phyloP scores from a whole-genome alignment of 1,284 basidiomycete genomes.

The Sparassis latifolia region DNA sequence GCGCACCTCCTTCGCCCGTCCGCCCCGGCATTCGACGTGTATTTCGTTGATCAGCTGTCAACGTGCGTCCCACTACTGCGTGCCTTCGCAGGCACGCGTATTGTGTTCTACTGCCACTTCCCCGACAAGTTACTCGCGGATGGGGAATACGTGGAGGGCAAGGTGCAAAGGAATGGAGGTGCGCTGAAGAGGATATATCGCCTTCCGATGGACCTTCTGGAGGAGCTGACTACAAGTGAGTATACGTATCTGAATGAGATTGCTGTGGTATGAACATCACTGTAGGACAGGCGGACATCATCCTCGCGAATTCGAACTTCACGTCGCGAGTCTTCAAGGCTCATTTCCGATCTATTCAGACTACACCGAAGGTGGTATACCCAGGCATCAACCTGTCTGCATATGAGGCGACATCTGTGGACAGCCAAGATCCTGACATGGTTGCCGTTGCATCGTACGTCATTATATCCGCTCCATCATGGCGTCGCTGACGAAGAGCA shows the following conservation, averaged over 20 bases:
- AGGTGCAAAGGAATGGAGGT: conserved; percentile 27
- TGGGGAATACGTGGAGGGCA: conserved; percentile 64
- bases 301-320: conserved; percentile 91
- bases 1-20: conserved; percentile 46
- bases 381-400: conserved; percentile 84
- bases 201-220: conserved; percentile 84
- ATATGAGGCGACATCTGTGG: conserved; percentile 43
- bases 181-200: conserved; percentile 75
- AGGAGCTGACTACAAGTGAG: conserved; percentile 86
- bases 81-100: conserved; percentile 58
- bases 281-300: conserved; percentile 78
- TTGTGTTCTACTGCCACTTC: conserved; percentile 98
- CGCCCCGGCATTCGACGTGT: conserved; percentile 68
- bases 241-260: conserved; percentile 9
- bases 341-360: conserved; percentile 67
- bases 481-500: background rate
- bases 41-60: conserved; percentile 92
- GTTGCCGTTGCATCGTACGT: conserved; percentile 56
- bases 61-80: conserved; percentile 86
- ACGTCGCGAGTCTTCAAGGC: conserved; percentile 75
- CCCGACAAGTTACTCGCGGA: conserved; percentile 89
- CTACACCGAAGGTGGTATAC: conserved; percentile 75
- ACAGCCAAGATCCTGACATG: conserved; percentile 44
- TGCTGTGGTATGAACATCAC: background rate
- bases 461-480: background rate